A percentile compares a stretch with the other conserved stretches of the same genome.
Evolutionary conservation across 2,329 filamentous ascomycete genomes (phyloP).

Genomic region (Cladosporium sp.): DNA sequence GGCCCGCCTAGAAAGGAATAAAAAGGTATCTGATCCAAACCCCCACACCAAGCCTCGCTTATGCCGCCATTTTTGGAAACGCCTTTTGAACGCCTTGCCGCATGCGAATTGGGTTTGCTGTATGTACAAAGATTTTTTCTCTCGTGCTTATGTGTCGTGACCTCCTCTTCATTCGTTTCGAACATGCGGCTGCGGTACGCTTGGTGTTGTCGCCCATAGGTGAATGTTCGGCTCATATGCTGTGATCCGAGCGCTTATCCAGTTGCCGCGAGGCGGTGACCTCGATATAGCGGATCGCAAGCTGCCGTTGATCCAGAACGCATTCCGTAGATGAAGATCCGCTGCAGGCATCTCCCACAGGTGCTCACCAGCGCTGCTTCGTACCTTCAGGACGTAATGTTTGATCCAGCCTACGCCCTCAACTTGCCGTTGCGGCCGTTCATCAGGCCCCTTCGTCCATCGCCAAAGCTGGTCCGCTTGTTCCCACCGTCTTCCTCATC

Average conservation of each 20-base stretch:
- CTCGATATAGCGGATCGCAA: background rate
- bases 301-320: background rate
- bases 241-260: background rate
- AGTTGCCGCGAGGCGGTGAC: background rate
- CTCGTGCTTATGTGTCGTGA: background rate
- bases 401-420: background rate
- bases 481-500: constrained; percentile 56
- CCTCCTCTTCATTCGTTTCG: background rate
- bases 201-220: background rate
- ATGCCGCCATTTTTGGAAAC: background rate
- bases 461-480: constrained; percentile 38
- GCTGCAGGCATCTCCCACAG: background rate
- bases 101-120: constrained; percentile 3
- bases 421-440: constrained; percentile 14
- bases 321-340: background rate
- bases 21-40: background rate
- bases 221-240: background rate
- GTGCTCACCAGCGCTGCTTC: background rate
- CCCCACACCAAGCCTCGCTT: background rate
- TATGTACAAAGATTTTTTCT: constrained; percentile 2
- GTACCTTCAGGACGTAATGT: background rate
- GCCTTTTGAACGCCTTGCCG: constrained; percentile 8
- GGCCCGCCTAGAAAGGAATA: background rate
- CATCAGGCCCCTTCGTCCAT: constrained; percentile 19
- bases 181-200: background rate